These are phyloP conservation scores for Rickenella mellea DNA, from an alignment of 768 basidiomycete species.

Conservation along the genomic window DNA sequence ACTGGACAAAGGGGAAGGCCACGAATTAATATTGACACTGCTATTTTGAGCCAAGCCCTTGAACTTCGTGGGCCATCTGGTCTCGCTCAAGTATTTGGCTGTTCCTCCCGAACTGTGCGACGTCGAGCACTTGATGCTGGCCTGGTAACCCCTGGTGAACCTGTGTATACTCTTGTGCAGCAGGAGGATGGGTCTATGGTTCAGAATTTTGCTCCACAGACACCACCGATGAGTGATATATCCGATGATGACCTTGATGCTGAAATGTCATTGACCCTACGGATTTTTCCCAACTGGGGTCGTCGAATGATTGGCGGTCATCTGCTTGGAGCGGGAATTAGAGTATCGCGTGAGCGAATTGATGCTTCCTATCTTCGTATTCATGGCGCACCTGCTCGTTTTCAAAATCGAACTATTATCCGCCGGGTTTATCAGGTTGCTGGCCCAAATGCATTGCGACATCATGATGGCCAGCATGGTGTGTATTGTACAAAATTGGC, in stretches of 20 bases:
- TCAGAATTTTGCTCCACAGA: neutral
- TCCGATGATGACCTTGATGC: slow-evolving; percentile 18
- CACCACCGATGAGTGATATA: slow-evolving; percentile 1
- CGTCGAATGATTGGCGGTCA: slow-evolving; percentile 16
- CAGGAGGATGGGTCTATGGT: slow-evolving; percentile 9
- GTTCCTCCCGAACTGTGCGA: slow-evolving; percentile 13
- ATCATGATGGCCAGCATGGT: slow-evolving; percentile 30
- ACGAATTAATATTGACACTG: neutral
- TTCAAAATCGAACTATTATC: slow-evolving; percentile 17
- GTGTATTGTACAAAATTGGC: neutral
- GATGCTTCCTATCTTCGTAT: slow-evolving; percentile 14
- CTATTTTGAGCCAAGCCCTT: neutral
- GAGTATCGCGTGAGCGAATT: slow-evolving; percentile 14
- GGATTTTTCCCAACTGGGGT: slow-evolving; percentile 18
- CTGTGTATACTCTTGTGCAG: slow-evolving; percentile 10
- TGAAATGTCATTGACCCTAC: slow-evolving; percentile 8
- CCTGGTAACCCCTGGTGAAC: slow-evolving; percentile 8
- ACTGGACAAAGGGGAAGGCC: neutral
- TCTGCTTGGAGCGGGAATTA: slow-evolving; percentile 12
- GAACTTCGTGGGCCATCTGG: neutral
- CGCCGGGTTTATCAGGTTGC: slow-evolving; percentile 22
- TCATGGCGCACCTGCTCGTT: slow-evolving; percentile 11
- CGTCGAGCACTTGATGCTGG: slow-evolving; percentile 18
- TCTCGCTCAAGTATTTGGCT: slow-evolving; percentile 13
- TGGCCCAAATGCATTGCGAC: slow-evolving; percentile 27